Evolutionary conservation across 2,329 filamentous ascomycete genomes (phyloP).

Genomic region (Rosellinia necatrix): DNA sequence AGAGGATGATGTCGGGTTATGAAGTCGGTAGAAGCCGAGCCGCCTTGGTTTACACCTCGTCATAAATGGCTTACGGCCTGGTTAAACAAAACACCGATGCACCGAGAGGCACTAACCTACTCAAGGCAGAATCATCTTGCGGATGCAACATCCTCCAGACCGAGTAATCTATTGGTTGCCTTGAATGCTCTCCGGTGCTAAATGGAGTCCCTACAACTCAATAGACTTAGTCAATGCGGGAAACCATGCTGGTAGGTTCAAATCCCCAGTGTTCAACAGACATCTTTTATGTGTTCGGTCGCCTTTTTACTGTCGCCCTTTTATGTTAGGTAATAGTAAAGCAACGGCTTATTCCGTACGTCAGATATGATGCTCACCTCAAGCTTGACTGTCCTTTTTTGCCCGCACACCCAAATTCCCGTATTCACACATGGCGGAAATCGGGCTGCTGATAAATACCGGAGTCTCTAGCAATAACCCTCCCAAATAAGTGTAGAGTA

Average conservation of each 20-base stretch:
- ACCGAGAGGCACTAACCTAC: conserved; percentile 1
- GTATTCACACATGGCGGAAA: not conserved
- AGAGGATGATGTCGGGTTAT: not conserved
- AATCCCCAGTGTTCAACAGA: too few relatives aligned
- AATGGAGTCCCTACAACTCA: not conserved
- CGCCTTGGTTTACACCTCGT: not conserved
- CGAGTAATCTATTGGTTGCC: not conserved
- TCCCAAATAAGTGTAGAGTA: not conserved
- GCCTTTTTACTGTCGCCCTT: not conserved
- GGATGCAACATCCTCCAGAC: not conserved
- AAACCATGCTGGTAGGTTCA: too few relatives aligned
- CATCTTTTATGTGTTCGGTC: not conserved
- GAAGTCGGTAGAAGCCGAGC: not conserved
- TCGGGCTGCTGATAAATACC: conserved; percentile 6
- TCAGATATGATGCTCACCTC: not conserved
- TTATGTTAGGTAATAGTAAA: not conserved
- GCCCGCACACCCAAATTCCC: not conserved
- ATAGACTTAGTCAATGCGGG: too few relatives aligned
- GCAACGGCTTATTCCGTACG: conserved; percentile 9
- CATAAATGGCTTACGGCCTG: not conserved
- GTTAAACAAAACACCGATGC: conserved; percentile 1
- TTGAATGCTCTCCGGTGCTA: not conserved
- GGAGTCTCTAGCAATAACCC: conserved; percentile 4
- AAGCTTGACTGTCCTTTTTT: conserved; percentile 1
- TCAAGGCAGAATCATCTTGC: not conserved